Percentiles rank a stretch among this genome's conserved stretches.
phyloP scores from a whole-genome alignment of 2,329 filamentous ascomycete genomes.

The Cytospora paraplurivora region DNA sequence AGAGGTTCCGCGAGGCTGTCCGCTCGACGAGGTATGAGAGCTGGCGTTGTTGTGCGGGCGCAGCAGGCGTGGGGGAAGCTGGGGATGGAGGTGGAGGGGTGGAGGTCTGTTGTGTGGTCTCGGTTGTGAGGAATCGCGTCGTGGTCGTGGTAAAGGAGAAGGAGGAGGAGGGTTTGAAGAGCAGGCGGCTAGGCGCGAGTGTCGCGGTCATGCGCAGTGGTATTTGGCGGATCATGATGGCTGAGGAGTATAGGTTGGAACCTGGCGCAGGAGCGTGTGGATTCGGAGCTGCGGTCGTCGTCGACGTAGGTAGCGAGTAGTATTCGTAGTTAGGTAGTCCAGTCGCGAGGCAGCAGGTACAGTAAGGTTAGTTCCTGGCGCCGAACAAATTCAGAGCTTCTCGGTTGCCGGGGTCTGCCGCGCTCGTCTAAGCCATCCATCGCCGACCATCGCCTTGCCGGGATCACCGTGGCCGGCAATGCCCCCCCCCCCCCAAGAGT shows the following conservation, averaged over 20 bases:
- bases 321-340: neutral
- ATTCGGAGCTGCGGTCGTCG: neutral
- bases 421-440: neutral
- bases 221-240: constrained; percentile 24
- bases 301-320: neutral
- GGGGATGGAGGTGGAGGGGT: constrained; percentile 24
- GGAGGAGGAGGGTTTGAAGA: constrained; percentile 10
- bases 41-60: constrained; percentile 36
- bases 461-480: neutral
- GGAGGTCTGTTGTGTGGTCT: constrained; percentile 19
- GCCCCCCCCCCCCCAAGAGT: too few species aligned
- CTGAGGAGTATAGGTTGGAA: neutral
- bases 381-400: neutral
- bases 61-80: constrained; percentile 16
- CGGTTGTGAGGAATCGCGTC: constrained; percentile 4
- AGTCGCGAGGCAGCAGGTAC: neutral
- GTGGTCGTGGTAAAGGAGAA: neutral
- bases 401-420: neutral
- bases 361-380: neutral
- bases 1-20: constrained; percentile 69
- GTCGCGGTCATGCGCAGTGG: constrained; percentile 21
- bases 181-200: constrained; percentile 19
- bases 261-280: neutral
- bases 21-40: constrained; percentile 72
- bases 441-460: constrained; percentile 12